Evolutionary conservation across 768 basidiomycete species (phyloP), one percentile per base, ranked within the genome.

Genomic region (Neoboletus subvelutipes): DNA sequence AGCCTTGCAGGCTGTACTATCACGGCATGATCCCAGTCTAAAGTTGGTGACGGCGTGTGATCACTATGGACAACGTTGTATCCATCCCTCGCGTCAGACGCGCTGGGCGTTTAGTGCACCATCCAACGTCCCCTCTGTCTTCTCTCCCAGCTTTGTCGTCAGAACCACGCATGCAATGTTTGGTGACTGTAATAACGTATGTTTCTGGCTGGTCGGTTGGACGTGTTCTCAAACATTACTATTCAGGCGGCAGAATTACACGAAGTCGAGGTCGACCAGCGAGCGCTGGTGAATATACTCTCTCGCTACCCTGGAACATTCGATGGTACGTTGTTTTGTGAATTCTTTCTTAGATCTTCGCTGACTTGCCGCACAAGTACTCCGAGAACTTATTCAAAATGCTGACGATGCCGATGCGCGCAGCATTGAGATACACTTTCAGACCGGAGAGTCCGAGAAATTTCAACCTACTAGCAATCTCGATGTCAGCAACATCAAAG

Each of bases 301-400:
- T 45, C 62, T n/a, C 62, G 62, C 6, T 64, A 63, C 34, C 62
- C 62, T 29, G 61, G 61, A 28, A 9, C 34, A 7, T 62, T 62
- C 24, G 61, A 62, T 37, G 39, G 62, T 55, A 5, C 5, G 22
- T 24, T 31, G 6, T 37, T 22, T 41, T 1, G n/a, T n/a, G 1
- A 34, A 12, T 17, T 9, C 3, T 24, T 15, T 8, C 9, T 13
- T 20, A 8, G 9, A 9, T 22, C 40, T 20, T 39, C 10, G 24
- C 59, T 64, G 10, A 55, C 22, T 15, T 15, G 13, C 15, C 11
- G 2, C 12, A 12, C 28, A 40, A 72, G 79, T 83, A 36, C 78
- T 80, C 54, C 68, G 83, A 50, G 83, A 84, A 62, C 70, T 84
- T 20, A 65, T 83, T 13, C 83, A 84, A 64, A 84, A 84, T 65